A percentile compares a stretch with the other conserved stretches of the same genome.
Evolutionary conservation across 108 stramenopile species (phyloP).

Genomic region (Ochromonas danica): DNA sequence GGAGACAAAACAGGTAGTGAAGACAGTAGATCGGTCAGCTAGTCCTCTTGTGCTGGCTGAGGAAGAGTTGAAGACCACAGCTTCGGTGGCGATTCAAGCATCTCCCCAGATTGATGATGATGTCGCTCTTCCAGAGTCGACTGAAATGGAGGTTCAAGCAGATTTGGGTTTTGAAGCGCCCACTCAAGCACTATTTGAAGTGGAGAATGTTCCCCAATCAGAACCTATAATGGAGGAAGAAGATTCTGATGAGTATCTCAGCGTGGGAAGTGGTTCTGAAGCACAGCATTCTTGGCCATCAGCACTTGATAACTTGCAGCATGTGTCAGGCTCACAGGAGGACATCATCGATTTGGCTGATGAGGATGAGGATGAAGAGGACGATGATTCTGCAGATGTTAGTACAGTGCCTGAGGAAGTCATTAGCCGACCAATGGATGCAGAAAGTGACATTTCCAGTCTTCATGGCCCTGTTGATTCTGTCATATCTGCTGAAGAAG

Average conservation of each 20-base stretch:
- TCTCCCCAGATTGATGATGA: constrained; percentile 15
- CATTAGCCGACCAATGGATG: constrained; percentile 14
- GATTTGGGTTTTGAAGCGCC: constrained; percentile 14
- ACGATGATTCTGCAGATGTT: constrained; percentile 15
- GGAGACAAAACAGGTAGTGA: constrained; percentile 15
- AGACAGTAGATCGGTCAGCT: constrained; percentile 14
- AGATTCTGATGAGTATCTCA: constrained; percentile 16
- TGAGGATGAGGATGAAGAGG: constrained; percentile 14
- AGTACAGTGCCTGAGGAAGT: constrained; percentile 14
- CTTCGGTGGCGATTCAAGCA: constrained; percentile 13
- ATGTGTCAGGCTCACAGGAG: constrained; percentile 13
- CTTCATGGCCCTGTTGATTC: constrained; percentile 14
- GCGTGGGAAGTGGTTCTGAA: constrained; percentile 13
- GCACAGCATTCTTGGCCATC: constrained; percentile 13
- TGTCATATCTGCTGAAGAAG: constrained; percentile 15
- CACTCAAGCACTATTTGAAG: constrained; percentile 15
- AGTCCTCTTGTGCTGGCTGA: constrained; percentile 13
- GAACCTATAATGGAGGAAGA: constrained; percentile 15
- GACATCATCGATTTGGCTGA: constrained; percentile 15
- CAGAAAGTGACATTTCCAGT: constrained; percentile 15
- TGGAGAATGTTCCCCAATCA: constrained; percentile 15
- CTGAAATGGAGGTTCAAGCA: constrained; percentile 15
- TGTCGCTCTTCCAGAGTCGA: constrained; percentile 13
- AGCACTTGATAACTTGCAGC: constrained; percentile 15
- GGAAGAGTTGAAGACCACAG: constrained; percentile 14